Evolutionary conservation across 2,329 filamentous ascomycete genomes (phyloP).

Genomic region (Aspergillus fijiensis): DNA sequence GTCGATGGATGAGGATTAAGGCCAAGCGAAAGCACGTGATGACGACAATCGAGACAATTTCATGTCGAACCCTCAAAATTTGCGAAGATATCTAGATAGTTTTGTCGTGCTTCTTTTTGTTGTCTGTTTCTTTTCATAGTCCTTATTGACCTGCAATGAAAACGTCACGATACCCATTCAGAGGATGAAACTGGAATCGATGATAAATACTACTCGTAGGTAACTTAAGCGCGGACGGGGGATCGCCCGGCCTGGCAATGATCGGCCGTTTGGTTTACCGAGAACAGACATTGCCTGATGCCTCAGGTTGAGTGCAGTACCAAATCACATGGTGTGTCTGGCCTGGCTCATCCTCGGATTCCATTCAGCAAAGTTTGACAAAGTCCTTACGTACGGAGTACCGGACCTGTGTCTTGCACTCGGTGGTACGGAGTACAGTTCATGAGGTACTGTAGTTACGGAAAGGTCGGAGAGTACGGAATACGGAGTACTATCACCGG

Average conservation of each 20-base stretch:
- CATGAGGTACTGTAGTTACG: no score
- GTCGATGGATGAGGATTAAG: conserved; percentile 54
- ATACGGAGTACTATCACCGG: no score
- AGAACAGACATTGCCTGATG: background rate
- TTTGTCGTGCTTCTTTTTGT: no score
- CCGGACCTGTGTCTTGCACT: background rate
- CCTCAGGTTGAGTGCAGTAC: background rate
- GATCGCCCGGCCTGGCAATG: background rate
- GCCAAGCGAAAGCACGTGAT: background rate
- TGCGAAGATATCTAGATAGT: conserved; percentile 4
- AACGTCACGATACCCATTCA: conserved; percentile 23
- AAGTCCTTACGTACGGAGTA: no score
- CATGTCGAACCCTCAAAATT: background rate
- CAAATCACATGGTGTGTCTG: conserved; percentile 4
- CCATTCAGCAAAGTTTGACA: background rate
- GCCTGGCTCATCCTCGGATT: background rate
- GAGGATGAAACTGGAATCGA: background rate
- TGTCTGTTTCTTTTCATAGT: background rate
- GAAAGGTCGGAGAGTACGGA: no score
- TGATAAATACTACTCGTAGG: no score
- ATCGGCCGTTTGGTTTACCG: conserved; percentile 1
- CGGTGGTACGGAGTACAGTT: background rate
- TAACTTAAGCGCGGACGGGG: background rate
- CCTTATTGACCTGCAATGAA: conserved; percentile 14
- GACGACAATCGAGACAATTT: background rate